Evolutionary conservation across 176 grass and related monocot species (phyloP), one percentile per base, ranked within the genome.

Genomic region (Otatea glauca): DNA sequence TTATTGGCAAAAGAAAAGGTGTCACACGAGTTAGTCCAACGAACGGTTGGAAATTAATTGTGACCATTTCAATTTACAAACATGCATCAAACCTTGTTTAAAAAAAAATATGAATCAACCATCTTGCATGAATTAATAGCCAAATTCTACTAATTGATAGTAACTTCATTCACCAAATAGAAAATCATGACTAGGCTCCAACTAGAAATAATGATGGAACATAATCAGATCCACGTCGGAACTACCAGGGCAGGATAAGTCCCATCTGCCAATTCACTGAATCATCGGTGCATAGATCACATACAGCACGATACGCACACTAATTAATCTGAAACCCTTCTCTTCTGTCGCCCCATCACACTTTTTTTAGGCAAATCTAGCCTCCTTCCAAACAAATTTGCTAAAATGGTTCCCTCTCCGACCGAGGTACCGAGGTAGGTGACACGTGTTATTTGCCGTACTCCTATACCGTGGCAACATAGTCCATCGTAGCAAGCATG

Each of bases 241-340:
- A 10, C 34, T 29, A 32, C 2, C 27, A 2, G 0, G 38, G 9
- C 29, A 79, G 24, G 2, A 73, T 70, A 24, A 77, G 62, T 41
- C 21, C 21, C 37, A 47, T 83, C 25, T 25, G 51, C 15, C 63
- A 69, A 20, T 56, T 43, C 37, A 68, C 50, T 55, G 6, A 61
- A 68, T 68, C 18, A 76, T 4, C 42, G 45, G 41, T 17, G 25
- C 29, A 77, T 86, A 66, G 9, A 79, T 79, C 53, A 63, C 54
- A 70, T 50, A 71, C 62, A 86, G 65, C 5, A 7, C 42, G 29
- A n/a, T 58, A 49, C 6, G 2, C 15, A 25, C 1, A 1, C 5
- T 66, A 27, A 72, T 53, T 51, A 53, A 54, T 65, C 35, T 37
- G 35, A 37, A 37, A 37, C 3, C 35, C 35, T 37, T 37, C 35